Percentiles rank a stretch among this genome's conserved stretches.
Conservation (phyloP, 345 rosid genomes). For the Geranium brycei region DNA sequence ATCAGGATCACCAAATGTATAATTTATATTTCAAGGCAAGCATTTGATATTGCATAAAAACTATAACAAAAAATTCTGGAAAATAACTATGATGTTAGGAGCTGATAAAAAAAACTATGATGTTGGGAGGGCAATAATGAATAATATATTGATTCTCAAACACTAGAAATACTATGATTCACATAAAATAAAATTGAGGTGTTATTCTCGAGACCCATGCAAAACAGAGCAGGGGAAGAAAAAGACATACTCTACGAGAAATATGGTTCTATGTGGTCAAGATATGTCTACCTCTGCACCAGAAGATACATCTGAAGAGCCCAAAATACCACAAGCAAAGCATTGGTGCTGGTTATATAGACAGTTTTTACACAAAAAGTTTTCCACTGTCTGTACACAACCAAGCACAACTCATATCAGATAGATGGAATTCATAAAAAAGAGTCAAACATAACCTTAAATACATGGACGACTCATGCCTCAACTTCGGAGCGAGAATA, state of each 20-base stretch:
- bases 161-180: neutral
- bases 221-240: neutral
- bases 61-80: too few species aligned
- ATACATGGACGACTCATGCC: conserved; percentile 23
- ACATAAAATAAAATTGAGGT: neutral
- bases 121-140: neutral
- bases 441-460: conserved; percentile 3
- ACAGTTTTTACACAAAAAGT: conserved; percentile 46
- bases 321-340: conserved; percentile 54
- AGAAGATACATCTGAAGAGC: conserved; percentile 38
- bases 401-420: conserved; percentile 6
- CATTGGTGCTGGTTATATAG: conserved; percentile 47
- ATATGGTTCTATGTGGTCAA: neutral
- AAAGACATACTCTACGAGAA: neutral
- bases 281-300: conserved; percentile 38
- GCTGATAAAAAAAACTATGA: neutral
- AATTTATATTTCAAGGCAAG: neutral
- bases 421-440: neutral
- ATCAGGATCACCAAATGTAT: neutral
- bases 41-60: neutral
- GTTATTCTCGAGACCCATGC: neutral
- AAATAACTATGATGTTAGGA: neutral
- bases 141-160: neutral
- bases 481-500: conserved; percentile 28
- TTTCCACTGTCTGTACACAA: conserved; percentile 32